These are phyloP conservation scores for Xylaria sp. DNA, from an alignment of 2,329 filamentous ascomycete species.

Conservation along the genomic window DNA sequence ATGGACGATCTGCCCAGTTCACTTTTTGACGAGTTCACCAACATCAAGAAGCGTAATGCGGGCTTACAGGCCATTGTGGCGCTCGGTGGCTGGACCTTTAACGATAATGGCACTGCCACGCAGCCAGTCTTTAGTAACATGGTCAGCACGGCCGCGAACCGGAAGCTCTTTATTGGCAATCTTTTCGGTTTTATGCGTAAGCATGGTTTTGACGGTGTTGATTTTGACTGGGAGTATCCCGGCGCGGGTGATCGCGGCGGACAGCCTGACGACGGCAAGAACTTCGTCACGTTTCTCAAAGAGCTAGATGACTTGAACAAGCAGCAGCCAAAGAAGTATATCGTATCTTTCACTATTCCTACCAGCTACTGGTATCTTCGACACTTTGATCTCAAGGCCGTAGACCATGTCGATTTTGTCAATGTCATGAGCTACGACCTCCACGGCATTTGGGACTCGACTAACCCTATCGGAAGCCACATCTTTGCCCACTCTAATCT, in stretches of 20 bases:
- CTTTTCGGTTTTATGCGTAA: background rate
- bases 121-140: background rate
- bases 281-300: background rate
- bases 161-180: background rate
- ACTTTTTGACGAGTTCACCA: background rate
- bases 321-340: too few relatives aligned
- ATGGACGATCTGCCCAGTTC: background rate
- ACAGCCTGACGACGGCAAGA: background rate
- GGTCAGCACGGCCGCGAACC: conserved; percentile 31
- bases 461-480: background rate
- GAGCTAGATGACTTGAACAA: background rate
- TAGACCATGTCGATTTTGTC: too few relatives aligned
- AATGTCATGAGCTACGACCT: too few relatives aligned
- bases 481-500: background rate
- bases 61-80: background rate
- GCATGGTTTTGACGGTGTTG: conserved; percentile 1
- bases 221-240: background rate
- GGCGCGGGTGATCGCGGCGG: background rate
- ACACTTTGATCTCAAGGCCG: background rate
- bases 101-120: background rate
- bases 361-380: background rate
- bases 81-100: conserved; percentile 7
- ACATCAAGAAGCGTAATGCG: background rate
- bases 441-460: conserved; percentile 2
- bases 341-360: background rate